Conservation (phyloP, 2,329 filamentous ascomycete genomes). For the Corynespora cassiicola region DNA sequence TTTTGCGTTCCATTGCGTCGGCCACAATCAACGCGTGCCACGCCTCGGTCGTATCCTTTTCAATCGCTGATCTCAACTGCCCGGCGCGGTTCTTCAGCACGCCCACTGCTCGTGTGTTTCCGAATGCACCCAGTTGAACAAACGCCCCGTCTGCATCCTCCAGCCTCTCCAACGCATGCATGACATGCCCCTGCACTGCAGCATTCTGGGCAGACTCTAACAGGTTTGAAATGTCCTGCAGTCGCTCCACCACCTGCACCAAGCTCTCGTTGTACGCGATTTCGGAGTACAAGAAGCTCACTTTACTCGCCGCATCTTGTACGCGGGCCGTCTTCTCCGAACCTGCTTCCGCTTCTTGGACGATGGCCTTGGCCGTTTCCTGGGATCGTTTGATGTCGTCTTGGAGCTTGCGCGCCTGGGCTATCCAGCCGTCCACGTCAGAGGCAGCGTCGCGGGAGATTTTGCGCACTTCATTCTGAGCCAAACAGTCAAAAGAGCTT, state of each 20-base stretch:
- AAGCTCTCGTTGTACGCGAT: conserved; percentile 65
- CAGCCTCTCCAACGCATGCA: conserved; percentile 56
- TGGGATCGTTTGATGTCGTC: conserved; percentile 84
- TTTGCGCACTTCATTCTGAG: conserved; percentile 72
- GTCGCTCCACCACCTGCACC: conserved; percentile 56
- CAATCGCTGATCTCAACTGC: conserved; percentile 70
- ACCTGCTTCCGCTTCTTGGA: conserved; percentile 75
- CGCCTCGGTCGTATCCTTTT: conserved; percentile 69
- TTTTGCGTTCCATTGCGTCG: conserved; percentile 60
- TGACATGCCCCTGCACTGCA: conserved; percentile 53
- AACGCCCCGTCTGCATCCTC: conserved; percentile 61
- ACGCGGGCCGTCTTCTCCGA: conserved; percentile 69
- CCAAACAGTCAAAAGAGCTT: conserved; percentile 8
- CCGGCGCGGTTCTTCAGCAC: conserved; percentile 71
- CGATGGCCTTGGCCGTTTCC: conserved; percentile 79
- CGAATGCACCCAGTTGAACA: conserved; percentile 65
- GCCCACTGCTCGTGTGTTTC: conserved; percentile 66
- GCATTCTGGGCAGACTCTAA: conserved; percentile 56
- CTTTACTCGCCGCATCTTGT: conserved; percentile 65
- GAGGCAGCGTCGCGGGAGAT: conserved; percentile 79
- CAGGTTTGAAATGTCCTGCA: conserved; percentile 57
- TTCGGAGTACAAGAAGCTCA: conserved; percentile 63
- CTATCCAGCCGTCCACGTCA: conserved; percentile 85
- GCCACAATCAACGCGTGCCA: conserved; percentile 74
- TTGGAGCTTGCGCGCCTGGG: conserved; percentile 82